A percentile compares a stretch with the other conserved stretches of the same genome.
These are phyloP conservation scores for Aspergillus pseudotamarii DNA, from an alignment of 2,329 filamentous ascomycete genomes.

Conservation along the genomic window DNA sequence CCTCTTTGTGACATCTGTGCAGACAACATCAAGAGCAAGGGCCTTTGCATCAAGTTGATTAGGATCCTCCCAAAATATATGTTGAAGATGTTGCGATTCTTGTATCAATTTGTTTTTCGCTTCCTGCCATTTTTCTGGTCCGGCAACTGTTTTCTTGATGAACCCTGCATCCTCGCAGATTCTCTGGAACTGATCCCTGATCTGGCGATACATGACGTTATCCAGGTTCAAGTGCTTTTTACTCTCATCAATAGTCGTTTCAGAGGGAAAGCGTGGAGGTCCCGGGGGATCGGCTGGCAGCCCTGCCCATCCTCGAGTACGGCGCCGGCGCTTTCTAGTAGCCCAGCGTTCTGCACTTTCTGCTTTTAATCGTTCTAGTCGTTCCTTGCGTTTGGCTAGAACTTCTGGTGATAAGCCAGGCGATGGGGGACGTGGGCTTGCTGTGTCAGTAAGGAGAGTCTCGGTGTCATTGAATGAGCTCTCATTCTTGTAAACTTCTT, in stretches of 20 bases:
- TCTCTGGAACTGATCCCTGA: constrained; percentile 68
- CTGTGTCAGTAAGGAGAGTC: constrained; percentile 25
- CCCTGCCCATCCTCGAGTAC: constrained; percentile 69
- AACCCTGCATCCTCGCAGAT: constrained; percentile 71
- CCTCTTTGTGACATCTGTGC: constrained; percentile 78
- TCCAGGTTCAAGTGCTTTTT: constrained; percentile 70
- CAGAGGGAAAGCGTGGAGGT: constrained; percentile 75
- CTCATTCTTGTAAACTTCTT: constrained; percentile 41
- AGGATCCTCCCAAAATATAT: constrained; percentile 61
- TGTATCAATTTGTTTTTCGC: constrained; percentile 69
- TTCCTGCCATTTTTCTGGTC: constrained; percentile 72
- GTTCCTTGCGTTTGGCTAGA: constrained; percentile 56
- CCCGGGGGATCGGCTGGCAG: constrained; percentile 68
- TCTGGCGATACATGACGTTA: constrained; percentile 62
- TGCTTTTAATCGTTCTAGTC: constrained; percentile 57
- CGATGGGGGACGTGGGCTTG: constrained; percentile 23
- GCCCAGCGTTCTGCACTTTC: constrained; percentile 66
- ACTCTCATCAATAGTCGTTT: constrained; percentile 79
- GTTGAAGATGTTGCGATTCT: constrained; percentile 65
- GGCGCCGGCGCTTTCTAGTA: constrained; percentile 67
- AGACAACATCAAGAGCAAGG: constrained; percentile 76
- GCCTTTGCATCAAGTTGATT: constrained; percentile 63
- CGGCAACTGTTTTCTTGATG: constrained; percentile 74
- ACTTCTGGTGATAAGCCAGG: constrained; percentile 50
- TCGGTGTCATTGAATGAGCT: constrained; percentile 32